A percentile compares a stretch with the other conserved stretches of the same genome.
phyloP scores from a whole-genome alignment of 768 basidiomycete species.

The Gautieria morchelliformis region DNA sequence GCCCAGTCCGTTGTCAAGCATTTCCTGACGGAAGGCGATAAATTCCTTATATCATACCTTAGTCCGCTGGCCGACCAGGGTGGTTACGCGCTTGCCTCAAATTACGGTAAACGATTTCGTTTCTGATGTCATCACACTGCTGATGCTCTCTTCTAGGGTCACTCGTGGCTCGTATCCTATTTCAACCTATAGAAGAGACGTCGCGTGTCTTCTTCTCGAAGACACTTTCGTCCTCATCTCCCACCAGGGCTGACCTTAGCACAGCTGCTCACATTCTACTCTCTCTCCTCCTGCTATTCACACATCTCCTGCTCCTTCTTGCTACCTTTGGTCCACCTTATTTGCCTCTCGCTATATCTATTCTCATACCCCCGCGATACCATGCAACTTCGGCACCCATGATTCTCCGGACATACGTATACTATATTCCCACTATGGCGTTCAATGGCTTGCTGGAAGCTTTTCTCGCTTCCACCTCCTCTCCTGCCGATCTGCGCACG shows the following conservation, averaged over 20 bases:
- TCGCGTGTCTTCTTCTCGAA: slow-evolving; percentile 83
- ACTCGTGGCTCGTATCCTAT: slow-evolving; percentile 81
- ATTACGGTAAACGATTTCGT: slow-evolving; percentile 61
- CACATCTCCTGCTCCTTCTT: slow-evolving; percentile 59
- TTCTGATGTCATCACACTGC: background rate
- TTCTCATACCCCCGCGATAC: slow-evolving; percentile 50
- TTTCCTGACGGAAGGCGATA: slow-evolving; percentile 91
- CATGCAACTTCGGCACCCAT: slow-evolving; percentile 67
- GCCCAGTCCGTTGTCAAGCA: slow-evolving; percentile 88
- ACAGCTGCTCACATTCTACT: slow-evolving; percentile 42
- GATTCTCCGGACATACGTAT: slow-evolving; percentile 72
- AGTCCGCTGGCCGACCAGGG: slow-evolving; percentile 34
- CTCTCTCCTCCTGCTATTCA: slow-evolving; percentile 43
- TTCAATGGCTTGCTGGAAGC: slow-evolving; percentile 90
- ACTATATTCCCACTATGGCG: slow-evolving; percentile 83
- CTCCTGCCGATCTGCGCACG: slow-evolving; percentile 48
- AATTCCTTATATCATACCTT: slow-evolving; percentile 49
- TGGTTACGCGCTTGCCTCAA: slow-evolving; percentile 54
- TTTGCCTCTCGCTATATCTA: slow-evolving; percentile 53
- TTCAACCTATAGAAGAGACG: slow-evolving; percentile 94
- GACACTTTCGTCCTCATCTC: slow-evolving; percentile 21
- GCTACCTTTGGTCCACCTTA: slow-evolving; percentile 69
- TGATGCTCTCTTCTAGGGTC: slow-evolving; percentile 49
- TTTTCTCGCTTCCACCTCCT: slow-evolving; percentile 74
- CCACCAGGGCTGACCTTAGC: slow-evolving; percentile 9